These are phyloP conservation scores for Boechera stricta DNA, from an alignment of 345 rosid genomes.

Conservation along the genomic window DNA sequence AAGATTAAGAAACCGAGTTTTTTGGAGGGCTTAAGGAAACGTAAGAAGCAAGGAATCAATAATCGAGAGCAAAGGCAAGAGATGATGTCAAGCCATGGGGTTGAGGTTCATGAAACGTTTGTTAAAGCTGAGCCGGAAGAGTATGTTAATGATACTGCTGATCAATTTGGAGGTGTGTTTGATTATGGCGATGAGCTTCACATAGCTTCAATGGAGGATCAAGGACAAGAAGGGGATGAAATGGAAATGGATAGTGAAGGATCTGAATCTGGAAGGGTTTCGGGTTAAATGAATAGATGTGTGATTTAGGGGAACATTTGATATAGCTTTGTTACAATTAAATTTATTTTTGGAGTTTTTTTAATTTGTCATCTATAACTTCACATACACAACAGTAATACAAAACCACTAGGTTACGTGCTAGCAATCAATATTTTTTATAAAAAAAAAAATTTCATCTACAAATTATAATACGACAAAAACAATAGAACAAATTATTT, in stretches of 20 bases:
- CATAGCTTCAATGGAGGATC: constrained; percentile 32
- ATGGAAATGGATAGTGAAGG: constrained; percentile 39
- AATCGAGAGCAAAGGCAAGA: constrained; percentile 41
- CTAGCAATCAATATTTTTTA: too few relatives aligned
- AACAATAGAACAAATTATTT: neutral
- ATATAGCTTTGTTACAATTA: neutral
- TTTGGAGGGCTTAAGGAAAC: constrained; percentile 49
- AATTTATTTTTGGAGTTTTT: neutral
- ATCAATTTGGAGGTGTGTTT: constrained; percentile 47
- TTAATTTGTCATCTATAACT: neutral
- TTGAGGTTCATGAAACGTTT: constrained; percentile 26
- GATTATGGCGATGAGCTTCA: constrained; percentile 36
- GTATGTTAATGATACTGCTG: constrained; percentile 40
- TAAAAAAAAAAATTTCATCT: too few relatives aligned
- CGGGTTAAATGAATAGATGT: constrained; percentile 50
- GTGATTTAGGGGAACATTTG: constrained; percentile 39
- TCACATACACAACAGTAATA: too few relatives aligned
- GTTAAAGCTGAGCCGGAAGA: constrained; percentile 59
- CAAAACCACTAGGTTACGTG: too few relatives aligned
- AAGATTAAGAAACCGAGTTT: constrained; percentile 60
- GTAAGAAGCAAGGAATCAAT: constrained; percentile 52
- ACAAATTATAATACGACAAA: neutral
- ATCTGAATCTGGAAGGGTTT: constrained; percentile 56
- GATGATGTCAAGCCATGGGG: constrained; percentile 27
- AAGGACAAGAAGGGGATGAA: constrained; percentile 39